Evolutionary conservation across 495 filamentous ascomycete genomes (phyloP), one percentile per base, ranked within the genome.

Genomic region (Penicillium malachiteum): DNA sequence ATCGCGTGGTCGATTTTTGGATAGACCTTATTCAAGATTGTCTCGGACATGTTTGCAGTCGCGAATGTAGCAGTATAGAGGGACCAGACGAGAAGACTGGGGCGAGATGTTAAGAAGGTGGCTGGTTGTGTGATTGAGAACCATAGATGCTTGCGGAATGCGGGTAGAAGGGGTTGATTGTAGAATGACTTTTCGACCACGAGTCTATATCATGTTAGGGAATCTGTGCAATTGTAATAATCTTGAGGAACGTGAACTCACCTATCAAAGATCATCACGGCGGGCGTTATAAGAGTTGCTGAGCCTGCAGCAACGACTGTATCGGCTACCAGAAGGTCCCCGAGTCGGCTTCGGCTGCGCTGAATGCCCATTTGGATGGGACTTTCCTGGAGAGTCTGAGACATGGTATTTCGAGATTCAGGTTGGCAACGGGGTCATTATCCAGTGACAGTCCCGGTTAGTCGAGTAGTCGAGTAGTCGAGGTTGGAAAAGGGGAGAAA

Each of bases 151-250:
- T 71, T 59, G 49, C 79, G 78, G 55, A 95, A 73, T 50, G 87
- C 90, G 21, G 71, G 69, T 38, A 76, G 70, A 43, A 96, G 81
- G 18, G 86, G 81, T 54, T 78, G 81, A 50, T 85, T 82, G 54
- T 89, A 88, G 43, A 89, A 91, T 26, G 92, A 88, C 69, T 95
- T 94, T 73, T 96, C 91, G 71, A 96, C 93, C 58, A 96, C 68
- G 16, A 72, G 70, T 59, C 71, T 74, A 26, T 26, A 26, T 26
- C 21, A 26, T 1, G 21, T 26, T 26, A 26, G 21, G 4, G 21
- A 26, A 4, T 26, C 21, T 26, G 21, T 26, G 21, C 4, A 26
- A 4, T 26, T 26, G 21, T 26, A 4, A 26, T 26, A 26, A 26
- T 26, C 21, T 26, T 26, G 21, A 34, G 16, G 0, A 35, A 32